Evolutionary conservation across 371 early-diverging fungal species (phyloP).

Genomic region (Mortierella sp.): DNA sequence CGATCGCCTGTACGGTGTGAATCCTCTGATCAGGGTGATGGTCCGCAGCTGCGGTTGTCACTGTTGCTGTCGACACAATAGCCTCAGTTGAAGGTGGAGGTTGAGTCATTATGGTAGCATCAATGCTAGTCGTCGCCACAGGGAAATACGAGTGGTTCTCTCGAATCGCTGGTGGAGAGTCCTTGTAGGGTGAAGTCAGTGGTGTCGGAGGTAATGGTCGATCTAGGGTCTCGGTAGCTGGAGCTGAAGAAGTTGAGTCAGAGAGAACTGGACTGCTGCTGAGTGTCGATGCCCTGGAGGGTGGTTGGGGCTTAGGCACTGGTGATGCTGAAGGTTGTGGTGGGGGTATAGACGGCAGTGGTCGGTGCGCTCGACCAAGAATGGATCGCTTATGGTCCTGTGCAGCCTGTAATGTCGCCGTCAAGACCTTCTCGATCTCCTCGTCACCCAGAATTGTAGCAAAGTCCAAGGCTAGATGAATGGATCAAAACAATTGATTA

Average conservation of each 20-base stretch:
- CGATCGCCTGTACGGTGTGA: slow-evolving; percentile 18
- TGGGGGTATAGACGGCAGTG: background rate
- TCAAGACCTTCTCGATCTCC: slow-evolving; percentile 36
- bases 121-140: background rate
- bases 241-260: background rate
- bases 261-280: background rate
- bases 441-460: slow-evolving; percentile 22
- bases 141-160: slow-evolving; percentile 15
- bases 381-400: slow-evolving; percentile 19
- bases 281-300: background rate
- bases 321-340: slow-evolving; percentile 8
- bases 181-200: background rate
- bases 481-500: background rate
- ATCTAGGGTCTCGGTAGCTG: background rate
- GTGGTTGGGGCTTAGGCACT: background rate
- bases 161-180: background rate
- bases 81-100: slow-evolving; percentile 2
- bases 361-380: background rate
- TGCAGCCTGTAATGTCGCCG: slow-evolving; percentile 22
- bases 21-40: slow-evolving; percentile 13
- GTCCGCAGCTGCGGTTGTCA: background rate
- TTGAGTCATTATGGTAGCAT: background rate
- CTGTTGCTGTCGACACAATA: background rate
- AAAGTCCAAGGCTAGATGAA: slow-evolving; percentile 36
- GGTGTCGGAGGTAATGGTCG: slow-evolving; percentile 50